Conservation (phyloP, 2,329 filamentous ascomycete species). For the Chaetomiaceae sp. region DNA sequence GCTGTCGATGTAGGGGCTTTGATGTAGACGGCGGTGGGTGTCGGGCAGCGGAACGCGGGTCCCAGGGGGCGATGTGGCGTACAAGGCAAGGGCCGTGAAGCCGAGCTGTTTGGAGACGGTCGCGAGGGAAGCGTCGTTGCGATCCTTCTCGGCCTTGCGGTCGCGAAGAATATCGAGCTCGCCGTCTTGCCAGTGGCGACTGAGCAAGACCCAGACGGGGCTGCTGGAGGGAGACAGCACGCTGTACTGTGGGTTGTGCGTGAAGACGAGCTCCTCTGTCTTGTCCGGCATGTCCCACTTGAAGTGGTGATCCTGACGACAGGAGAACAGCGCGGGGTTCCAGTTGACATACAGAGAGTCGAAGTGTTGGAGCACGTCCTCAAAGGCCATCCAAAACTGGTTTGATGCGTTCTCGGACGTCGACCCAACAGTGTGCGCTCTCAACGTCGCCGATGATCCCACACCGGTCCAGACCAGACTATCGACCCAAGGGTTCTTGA, state of each 20-base stretch:
- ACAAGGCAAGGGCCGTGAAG: conserved; percentile 84
- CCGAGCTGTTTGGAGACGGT: conserved; percentile 54
- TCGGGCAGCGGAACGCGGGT: conserved; percentile 69
- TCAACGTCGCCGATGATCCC: conserved; percentile 31
- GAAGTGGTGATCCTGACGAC: conserved; percentile 87
- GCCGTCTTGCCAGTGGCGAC: conserved; percentile 73
- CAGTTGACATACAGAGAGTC: conserved; percentile 96
- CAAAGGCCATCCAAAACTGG: conserved; percentile 90
- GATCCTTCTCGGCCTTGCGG: conserved; percentile 22
- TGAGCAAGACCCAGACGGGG: conserved; percentile 76
- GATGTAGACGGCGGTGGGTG: conserved; percentile 52
- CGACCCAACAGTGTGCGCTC: conserved; percentile 24
- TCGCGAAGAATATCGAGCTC: conserved; percentile 52
- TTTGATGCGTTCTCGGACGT: conserved; percentile 47
- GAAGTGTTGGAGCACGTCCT: conserved; percentile 84
- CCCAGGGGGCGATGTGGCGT: conserved; percentile 54
- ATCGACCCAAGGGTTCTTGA: conserved; percentile 96
- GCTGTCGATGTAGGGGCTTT: conserved; percentile 86
- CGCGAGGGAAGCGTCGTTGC: conserved; percentile 33
- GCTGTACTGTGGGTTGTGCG: conserved; percentile 67
- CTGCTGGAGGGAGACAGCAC: conserved; percentile 53
- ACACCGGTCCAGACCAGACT: conserved; percentile 65
- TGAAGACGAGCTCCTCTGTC: conserved; percentile 48
- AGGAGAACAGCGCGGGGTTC: conserved; percentile 78
- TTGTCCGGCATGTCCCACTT: conserved; percentile 59